Base-by-base conservation (phyloP, 2,329 filamentous ascomycete species). In the Fusarium sp. region DNA sequence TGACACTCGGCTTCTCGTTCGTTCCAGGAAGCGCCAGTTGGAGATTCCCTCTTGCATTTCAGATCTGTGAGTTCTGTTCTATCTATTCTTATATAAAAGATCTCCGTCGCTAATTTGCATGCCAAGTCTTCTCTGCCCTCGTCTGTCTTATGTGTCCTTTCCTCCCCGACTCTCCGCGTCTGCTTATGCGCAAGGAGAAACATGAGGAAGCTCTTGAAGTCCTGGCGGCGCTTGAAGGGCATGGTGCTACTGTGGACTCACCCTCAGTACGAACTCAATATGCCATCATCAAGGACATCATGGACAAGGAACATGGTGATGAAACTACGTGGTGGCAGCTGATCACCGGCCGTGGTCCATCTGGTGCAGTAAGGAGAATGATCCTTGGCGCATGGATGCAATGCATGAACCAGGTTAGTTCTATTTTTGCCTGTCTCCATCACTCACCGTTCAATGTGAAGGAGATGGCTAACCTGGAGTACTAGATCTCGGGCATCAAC, bases 371-470 rank as follows among this genome's bases (percentile, higher is more conserved):
- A 11, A 55, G 51, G 36, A 55, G 54, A 34, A 42, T 57, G 26
- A 24, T 57, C 13, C 54, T 57, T n/a, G 54, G 54, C 22, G 39
- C 54, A 34, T 42, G 54, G 39, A 57, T 44, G 28, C 54, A 57
- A n/a, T 57, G 39, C 15, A 57, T 57, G 51, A 55, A 55, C 36
- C 51, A 55, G 34, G 51, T 55, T n/a, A 55, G 51, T 39, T 39
- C 10, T 1, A 47, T n/a, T 22, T 3, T 18, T 41, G 5, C 32
- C 3, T 2, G 22, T 15, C 26, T 30, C 18, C 8, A 5, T n/a
- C 24, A 41, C 20, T n/a, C 9, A 17, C 3, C 7, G 1, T 30
- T 55, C 34, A n/a, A 20, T 13, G 3, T 4, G 9, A 13, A 3
- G 14, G 26, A 30, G 11, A 41, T 5, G 20, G 8, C n/a, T 39